Base-by-base conservation (phyloP, 2,329 filamentous ascomycete species). In the Xylariales sp. region DNA sequence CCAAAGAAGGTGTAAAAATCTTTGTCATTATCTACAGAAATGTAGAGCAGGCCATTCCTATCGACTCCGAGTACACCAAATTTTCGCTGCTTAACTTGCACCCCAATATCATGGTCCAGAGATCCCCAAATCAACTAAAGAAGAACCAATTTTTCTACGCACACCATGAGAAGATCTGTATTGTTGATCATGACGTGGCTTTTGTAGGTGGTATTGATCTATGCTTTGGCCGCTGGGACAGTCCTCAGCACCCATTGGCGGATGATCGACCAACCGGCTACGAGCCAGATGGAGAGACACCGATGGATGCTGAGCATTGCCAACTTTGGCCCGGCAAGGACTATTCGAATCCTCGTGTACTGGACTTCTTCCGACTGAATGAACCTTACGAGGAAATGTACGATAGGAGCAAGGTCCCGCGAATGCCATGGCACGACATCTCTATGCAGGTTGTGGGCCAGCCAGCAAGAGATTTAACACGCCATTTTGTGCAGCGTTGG, bases 101-200 rank as follows among this genome's bases (percentile, higher is more conserved):
- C 52, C 89, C 89, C 15, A 98, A 98, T 59, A 83, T 98, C 45
- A 95, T 95, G 52, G 89, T 98, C 12, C 89, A 97, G 57, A 76
- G 93, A 53, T 97, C 93, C 4, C 93, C 93, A 1, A 96, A 98
- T 52, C 93, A 98, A 62, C 90, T 97, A 64, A 87, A 95, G 55
- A 95, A 98, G 65, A 97, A 97, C 54, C 95, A 95, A 31, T 98
- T 98, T 68, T 98, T 98, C 70, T 98, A 94, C 73, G 93, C 93
- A 2, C 93, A 98, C 57, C 93, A 98, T 63, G 93, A 98, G 61
- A 98, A 98, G 64, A 77, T 98, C n/a, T 91, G 89, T 54, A 81
- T 98, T 28, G 86, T 98, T 14, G 93, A 98, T 57, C 93, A 97
- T 55, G 93, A 91, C 38, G 81, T 97, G 34, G 93, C 91, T 10